phyloP scores from a whole-genome alignment of 345 rosid species.

The Cardamine chenopodiifolia region DNA sequence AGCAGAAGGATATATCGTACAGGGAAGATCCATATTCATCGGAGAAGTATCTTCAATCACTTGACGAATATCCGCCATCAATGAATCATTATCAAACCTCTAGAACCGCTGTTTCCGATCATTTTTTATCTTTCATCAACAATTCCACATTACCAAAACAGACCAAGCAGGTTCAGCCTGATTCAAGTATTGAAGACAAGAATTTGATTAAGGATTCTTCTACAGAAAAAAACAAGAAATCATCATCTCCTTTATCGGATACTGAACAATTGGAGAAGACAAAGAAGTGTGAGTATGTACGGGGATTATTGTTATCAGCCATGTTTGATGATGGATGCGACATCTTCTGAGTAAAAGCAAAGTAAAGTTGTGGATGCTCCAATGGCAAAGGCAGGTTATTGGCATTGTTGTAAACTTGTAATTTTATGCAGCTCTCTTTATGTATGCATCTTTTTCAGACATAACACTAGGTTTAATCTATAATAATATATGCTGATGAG shows the following conservation, averaged over 20 bases:
- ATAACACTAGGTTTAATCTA: not conserved
- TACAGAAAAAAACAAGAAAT: not conserved
- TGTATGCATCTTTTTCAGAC: constrained; percentile 19
- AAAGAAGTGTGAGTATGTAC: constrained; percentile 65
- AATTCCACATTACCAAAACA: constrained; percentile 29
- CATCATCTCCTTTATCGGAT: constrained; percentile 50
- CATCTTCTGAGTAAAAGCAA: constrained; percentile 22
- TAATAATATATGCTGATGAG: constrained; percentile 10
- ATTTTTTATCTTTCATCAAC: constrained; percentile 32
- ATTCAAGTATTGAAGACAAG: constrained; percentile 19
- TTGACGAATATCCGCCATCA: constrained; percentile 13
- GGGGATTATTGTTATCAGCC: constrained; percentile 63
- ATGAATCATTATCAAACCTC: constrained; percentile 28
- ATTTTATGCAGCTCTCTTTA: constrained; percentile 20
- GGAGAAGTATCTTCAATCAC: constrained; percentile 26
- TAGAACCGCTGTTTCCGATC: constrained; percentile 16
- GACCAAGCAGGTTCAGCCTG: constrained; percentile 31
- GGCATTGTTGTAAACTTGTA: constrained; percentile 27
- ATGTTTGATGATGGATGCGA: constrained; percentile 47
- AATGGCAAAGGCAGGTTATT: constrained; percentile 22
- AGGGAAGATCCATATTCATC: constrained; percentile 37
- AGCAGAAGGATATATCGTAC: constrained; percentile 30
- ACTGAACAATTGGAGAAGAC: constrained; percentile 64
- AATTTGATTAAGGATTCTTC: not conserved
- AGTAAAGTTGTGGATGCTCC: constrained; percentile 14